Conservation (phyloP, 768 basidiomycete genomes). For the Mycena alexandri region DNA sequence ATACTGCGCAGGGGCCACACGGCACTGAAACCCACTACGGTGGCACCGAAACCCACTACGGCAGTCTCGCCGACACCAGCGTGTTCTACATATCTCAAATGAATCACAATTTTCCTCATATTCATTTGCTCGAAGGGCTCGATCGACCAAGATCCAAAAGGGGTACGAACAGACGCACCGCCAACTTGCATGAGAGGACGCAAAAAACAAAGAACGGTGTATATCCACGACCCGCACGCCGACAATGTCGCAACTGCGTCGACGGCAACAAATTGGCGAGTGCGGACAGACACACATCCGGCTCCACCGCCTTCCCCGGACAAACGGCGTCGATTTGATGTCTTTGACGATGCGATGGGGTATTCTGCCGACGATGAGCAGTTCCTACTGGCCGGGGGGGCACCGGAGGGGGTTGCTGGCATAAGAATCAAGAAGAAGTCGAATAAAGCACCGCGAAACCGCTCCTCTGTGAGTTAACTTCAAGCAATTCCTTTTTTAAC, state of each 20-base stretch:
- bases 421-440: slow-evolving; percentile 5
- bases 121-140: too few species aligned
- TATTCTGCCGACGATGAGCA: background rate
- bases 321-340: background rate
- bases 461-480: slow-evolving; percentile 5
- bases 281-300: background rate
- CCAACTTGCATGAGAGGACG: too few species aligned
- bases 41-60: too few species aligned
- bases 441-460: background rate
- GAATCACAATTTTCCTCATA: too few species aligned
- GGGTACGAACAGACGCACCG: too few species aligned
- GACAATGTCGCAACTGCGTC: background rate
- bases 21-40: too few species aligned
- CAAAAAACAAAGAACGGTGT: background rate
- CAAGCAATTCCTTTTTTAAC: background rate
- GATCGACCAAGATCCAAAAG: too few species aligned
- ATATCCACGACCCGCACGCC: background rate
- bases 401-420: background rate
- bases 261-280: background rate
- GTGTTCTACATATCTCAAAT: too few species aligned
- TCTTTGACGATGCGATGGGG: slow-evolving; percentile 15
- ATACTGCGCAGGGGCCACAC: too few species aligned
- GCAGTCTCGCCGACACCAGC: too few species aligned
- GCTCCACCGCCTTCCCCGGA: slow-evolving; percentile 12
- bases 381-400: background rate